Evolutionary conservation across 108 stramenopile species (phyloP), one percentile per base, ranked within the genome.

Genomic region (Heterococcus sp.): DNA sequence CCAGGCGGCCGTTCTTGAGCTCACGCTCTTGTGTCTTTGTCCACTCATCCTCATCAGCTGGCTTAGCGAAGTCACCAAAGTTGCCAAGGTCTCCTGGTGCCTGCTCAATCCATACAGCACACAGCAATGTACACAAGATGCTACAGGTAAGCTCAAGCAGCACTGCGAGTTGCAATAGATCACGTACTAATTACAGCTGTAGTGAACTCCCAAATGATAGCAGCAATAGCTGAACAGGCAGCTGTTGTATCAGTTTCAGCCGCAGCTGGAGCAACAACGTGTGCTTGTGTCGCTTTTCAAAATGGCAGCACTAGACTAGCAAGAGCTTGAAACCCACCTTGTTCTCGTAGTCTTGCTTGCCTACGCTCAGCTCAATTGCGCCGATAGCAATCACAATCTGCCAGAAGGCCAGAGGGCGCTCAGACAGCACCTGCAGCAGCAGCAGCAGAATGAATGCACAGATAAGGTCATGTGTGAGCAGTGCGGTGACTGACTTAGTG

Each of bases 1-100:
- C 96, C 84, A 95, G 87, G 76, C 96, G 92, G 74, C 94, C 96
- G 78, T 97, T 95, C 86, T 92, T 89, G 72, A 96, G 87, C 85
- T 97, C 95, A 77, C 88, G 83, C 46, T 90, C 88, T 91, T 94
- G 92, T 11, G 85, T 64, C 37, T 80, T 74, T 32, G 92, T 84
- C 68, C 92, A 87, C 69, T 95, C 84, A 1, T 86, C 90, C 29
- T 89, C 91, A 35, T 84, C 84, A 21, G 70, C 75, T 8, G 84
- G 84, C 90, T 92, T 39, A 86, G 86, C 75, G 92, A 91, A 65
- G 91, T 93, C 69, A 92, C 96, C 66, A 92, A 92, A 84, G 5
- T 37, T 37, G n/a, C 93, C 94, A 72, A 94, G 92, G 90, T 97
- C 90, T 66, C 96, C 95, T 28, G 96, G 93, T n/a, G 84, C 76